Conservation (phyloP, 2,329 filamentous ascomycete species). For the Diaporthe eres region DNA sequence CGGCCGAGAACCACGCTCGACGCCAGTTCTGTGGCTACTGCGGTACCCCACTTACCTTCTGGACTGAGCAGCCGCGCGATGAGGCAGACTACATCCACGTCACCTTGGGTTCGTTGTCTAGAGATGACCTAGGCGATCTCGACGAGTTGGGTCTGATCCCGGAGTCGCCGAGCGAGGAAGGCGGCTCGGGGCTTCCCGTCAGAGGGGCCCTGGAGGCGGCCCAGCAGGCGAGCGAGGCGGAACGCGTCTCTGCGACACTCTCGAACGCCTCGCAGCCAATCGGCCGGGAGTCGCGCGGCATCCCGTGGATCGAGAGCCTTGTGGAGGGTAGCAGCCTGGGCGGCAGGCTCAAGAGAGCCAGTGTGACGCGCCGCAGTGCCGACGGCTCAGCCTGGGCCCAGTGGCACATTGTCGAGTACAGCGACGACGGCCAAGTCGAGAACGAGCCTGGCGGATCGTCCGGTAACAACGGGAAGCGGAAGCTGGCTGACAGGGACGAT, state of each 20-base stretch:
- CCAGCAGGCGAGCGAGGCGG: slow-evolving; percentile 51
- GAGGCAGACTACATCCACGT: slow-evolving; percentile 86
- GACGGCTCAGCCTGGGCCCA: slow-evolving; percentile 78
- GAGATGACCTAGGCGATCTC: slow-evolving; percentile 78
- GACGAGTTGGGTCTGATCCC: slow-evolving; percentile 83
- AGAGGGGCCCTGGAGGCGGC: slow-evolving; percentile 45
- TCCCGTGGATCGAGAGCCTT: slow-evolving; percentile 90
- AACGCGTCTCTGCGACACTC: slow-evolving; percentile 36
- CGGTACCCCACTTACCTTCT: slow-evolving; percentile 86
- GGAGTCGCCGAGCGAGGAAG: slow-evolving; percentile 50
- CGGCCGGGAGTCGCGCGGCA: slow-evolving; percentile 75
- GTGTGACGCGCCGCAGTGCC: slow-evolving; percentile 69
- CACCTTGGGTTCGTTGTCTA: slow-evolving; percentile 81
- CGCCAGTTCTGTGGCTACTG: slow-evolving; percentile 94
- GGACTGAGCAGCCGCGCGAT: slow-evolving; percentile 79
- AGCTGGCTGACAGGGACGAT: slow-evolving; percentile 60
- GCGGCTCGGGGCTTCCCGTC: slow-evolving; percentile 46
- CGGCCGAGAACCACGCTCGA: slow-evolving; percentile 69
- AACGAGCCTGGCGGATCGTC: slow-evolving; percentile 49
- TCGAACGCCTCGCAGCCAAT: slow-evolving; percentile 43
- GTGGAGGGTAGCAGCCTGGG: slow-evolving; percentile 82
- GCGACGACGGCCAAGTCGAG: slow-evolving; percentile 56
- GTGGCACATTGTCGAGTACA: slow-evolving; percentile 88
- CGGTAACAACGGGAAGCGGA: slow-evolving; percentile 64
- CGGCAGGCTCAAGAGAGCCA: slow-evolving; percentile 71